phyloP scores from a whole-genome alignment of 2,329 filamentous ascomycete species.

The Ophiostoma quercus region DNA sequence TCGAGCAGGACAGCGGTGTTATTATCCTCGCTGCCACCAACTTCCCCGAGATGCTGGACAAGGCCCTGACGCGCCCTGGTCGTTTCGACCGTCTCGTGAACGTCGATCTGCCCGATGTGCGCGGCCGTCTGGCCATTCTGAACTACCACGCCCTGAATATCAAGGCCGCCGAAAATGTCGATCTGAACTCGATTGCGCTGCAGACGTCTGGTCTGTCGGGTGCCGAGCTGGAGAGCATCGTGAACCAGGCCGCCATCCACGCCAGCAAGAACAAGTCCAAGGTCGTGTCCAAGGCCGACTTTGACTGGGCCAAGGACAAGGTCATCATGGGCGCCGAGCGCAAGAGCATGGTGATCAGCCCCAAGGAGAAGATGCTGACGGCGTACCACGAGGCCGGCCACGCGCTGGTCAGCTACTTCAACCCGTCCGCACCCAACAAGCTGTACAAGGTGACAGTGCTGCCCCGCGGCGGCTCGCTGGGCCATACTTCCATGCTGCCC shows the following conservation, averaged over 20 bases:
- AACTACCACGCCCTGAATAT: constrained; percentile 93
- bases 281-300: constrained; percentile 70
- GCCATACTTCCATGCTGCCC: constrained; percentile 80
- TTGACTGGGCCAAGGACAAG: constrained; percentile 98
- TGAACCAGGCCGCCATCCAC: constrained; percentile 91
- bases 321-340: constrained; percentile 95
- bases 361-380: constrained; percentile 93
- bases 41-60: constrained; percentile 89
- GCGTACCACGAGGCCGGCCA: constrained; percentile 98
- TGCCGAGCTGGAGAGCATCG: constrained; percentile 91
- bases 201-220: constrained; percentile 90
- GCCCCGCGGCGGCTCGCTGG: constrained; percentile 78
- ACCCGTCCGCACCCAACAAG: constrained; percentile 62
- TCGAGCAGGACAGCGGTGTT: constrained; percentile 88
- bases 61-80: constrained; percentile 86
- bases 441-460: constrained; percentile 98
- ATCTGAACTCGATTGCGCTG: constrained; percentile 75
- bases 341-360: constrained; percentile 80
- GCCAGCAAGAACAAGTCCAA: constrained; percentile 81
- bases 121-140: constrained; percentile 85
- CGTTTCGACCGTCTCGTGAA: constrained; percentile 91
- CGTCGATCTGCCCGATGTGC: constrained; percentile 85
- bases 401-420: constrained; percentile 82
- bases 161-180: constrained; percentile 72
- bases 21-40: constrained; percentile 97